Base-by-base conservation (phyloP, 805 yeast species). In the Candida rishiriensis region DNA sequence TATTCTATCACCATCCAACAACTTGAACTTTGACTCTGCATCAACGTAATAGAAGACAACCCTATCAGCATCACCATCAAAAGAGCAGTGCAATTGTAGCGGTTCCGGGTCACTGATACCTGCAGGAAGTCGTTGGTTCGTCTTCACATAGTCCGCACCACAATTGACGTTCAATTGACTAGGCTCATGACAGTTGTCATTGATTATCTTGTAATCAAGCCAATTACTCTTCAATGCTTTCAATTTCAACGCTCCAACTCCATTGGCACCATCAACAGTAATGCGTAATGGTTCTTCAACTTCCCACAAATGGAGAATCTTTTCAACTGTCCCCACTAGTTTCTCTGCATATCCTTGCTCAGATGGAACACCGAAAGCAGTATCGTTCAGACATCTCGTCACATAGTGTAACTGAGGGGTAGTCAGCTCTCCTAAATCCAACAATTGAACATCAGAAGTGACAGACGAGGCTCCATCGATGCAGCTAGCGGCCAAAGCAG, bases 11-110 rank as follows among this genome's bases (percentile, higher is more conserved):
- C 99, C 99, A 58, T 93, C 99, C 43, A 93, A 66, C 33, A 85
- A 62, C 33, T 72, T 67, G 61, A 85, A 85, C 3, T 63, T 59
- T 0, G 48, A 48, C 3, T 51, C 36, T 1, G 48, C 36, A 38
- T 70, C 71, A 37, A 69, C 64, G 61, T 77, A 84, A 63, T 85
- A 93, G 59, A 88, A 87, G 17, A 93, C 87, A 40, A 93, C 83
- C 56, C 99, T 75, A 63, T 93, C 99, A 4, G 99, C 98, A 63
- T 93, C 99, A 40, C 99, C 99, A 61, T 93, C 99, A 59, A 88
- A 89, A 1, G 96, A 87, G 7, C 95, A 84, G 55, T 79, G 84
- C 41, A 90, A 67, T 46, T 71, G 64, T 36, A 68, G 64, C 6
- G 77, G 66, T 2, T 51, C 55, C 0, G 81, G 77, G 6, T 51